Base-by-base conservation (phyloP, 805 yeast genomes). In the Tetrapisispora arboricola region DNA sequence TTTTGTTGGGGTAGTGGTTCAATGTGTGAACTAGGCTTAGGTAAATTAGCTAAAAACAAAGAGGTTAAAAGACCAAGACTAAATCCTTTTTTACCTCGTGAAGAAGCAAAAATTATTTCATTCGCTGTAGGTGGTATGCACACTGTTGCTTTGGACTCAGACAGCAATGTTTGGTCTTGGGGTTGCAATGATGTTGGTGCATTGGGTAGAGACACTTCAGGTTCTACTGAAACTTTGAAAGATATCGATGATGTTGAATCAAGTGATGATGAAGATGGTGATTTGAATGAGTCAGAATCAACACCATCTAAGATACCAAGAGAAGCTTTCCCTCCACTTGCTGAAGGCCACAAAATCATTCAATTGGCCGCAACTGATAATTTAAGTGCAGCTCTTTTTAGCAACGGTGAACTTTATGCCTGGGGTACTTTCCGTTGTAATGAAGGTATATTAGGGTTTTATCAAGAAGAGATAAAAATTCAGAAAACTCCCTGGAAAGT, bases 41-140 rank as follows among this genome's bases (percentile, higher is more conserved):
- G 98, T 1, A 97, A 97, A 9, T 74, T 70, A n/a, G 85, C 94
- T 2, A 81, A 73, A 49, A 90, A 86, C 28, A 86, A 87, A 45
- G 96, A 88, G 60, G 96, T 92, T 17, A 92, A 92, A 57, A 77
- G 99, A 57, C 99, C 99, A 15, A 75, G 99, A 49, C 68, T 90
- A 57, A 92, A 88, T 53, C 87, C 95, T 2, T 76, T 68, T 44
- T 68, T 92, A 46, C 68, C 76, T 2, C 63, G 64, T 18, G 83
- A 80, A 22, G 73, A 73, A 3, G 75, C 71, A 9, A 80, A 82
- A 2, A 76, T 92, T 41, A 92, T 87, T 21, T 90, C 85, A 47
- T 70, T 92, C 54, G 86, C 95, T 1, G 95, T 78, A 20, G 99
- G 99, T 38, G 99, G 98, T 39, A 90, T 92, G 82, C 99, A 92